Percentiles rank a stretch among this genome's conserved stretches.
Evolutionary conservation across 208 protist genomes (phyloP).

Genomic region (Leishmania turanica): DNA sequence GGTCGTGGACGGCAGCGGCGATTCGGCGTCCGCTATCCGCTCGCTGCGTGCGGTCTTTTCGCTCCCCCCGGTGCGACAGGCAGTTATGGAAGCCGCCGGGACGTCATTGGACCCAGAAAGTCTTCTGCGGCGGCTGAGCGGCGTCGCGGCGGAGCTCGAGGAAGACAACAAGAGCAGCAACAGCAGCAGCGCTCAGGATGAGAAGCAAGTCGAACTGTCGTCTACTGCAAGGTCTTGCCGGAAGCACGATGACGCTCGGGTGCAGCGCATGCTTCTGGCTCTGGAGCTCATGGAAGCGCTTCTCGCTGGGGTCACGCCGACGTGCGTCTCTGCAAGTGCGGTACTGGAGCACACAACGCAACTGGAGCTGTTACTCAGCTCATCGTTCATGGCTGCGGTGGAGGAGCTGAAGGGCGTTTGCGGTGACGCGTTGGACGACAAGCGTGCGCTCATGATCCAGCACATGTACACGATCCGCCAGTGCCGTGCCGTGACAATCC

Average conservation of each 20-base stretch:
- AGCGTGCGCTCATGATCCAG: slow-evolving; percentile 3
- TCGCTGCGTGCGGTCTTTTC: slow-evolving; percentile 50
- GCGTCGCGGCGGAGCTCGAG: slow-evolving; percentile 12
- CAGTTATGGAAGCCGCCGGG: slow-evolving; percentile 46
- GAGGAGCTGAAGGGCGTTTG: not conserved
- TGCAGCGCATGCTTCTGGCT: slow-evolving; percentile 48
- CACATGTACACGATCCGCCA: slow-evolving; percentile 65
- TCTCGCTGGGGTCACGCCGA: slow-evolving; percentile 63
- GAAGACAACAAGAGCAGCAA: not conserved
- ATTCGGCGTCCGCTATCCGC: slow-evolving; percentile 10
- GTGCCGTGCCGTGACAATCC: slow-evolving; percentile 53
- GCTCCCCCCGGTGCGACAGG: slow-evolving; percentile 39
- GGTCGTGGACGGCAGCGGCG: slow-evolving; percentile 17
- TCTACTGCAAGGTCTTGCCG: not conserved
- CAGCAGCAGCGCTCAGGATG: slow-evolving; percentile 4
- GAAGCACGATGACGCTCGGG: not conserved
- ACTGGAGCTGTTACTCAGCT: slow-evolving; percentile 75
- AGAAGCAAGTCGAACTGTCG: not conserved
- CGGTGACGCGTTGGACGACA: not conserved
- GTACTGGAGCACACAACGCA: slow-evolving; percentile 80
- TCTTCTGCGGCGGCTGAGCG: slow-evolving; percentile 44
- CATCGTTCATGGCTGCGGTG: slow-evolving; percentile 36
- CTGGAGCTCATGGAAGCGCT: slow-evolving; percentile 67
- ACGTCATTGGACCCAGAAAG: slow-evolving; percentile 67
- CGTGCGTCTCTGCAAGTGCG: slow-evolving; percentile 60